phyloP scores from a whole-genome alignment of 495 filamentous ascomycete genomes.

The Penicillium simplicissimum region DNA sequence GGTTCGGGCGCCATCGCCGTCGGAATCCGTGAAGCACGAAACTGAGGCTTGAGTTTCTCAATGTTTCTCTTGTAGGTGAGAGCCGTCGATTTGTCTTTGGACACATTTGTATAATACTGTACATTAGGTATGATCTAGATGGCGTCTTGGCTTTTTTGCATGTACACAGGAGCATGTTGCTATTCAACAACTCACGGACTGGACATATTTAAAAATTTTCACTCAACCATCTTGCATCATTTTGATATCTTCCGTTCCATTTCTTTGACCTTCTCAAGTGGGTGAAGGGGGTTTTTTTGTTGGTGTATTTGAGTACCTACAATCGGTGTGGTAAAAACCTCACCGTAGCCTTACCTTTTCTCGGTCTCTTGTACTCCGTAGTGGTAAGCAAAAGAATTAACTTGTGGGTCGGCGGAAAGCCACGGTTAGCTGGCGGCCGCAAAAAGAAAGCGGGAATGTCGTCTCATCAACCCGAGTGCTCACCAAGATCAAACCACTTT shows the following conservation, averaged over 20 bases:
- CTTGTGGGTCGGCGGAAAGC: too few relatives aligned
- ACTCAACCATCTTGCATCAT: neutral
- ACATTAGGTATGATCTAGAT: conserved; percentile 17
- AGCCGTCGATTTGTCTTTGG: neutral
- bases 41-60: neutral
- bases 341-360: too few relatives aligned
- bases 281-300: too few relatives aligned
- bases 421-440: too few relatives aligned
- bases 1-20: neutral
- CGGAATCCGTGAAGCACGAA: neutral
- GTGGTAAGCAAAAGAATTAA: too few relatives aligned
- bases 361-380: too few relatives aligned
- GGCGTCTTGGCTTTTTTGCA: conserved; percentile 4
- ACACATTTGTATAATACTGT: conserved; percentile 26
- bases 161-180: conserved; percentile 10
- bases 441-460: too few relatives aligned
- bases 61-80: neutral
- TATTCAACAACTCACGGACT: neutral
- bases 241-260: neutral
- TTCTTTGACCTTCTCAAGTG: too few relatives aligned
- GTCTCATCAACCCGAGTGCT: too few relatives aligned
- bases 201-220: conserved; percentile 3
- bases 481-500: too few relatives aligned
- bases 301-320: too few relatives aligned
- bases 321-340: too few relatives aligned